Conservation (phyloP, 495 filamentous ascomycete genomes). For the Daldinia loculata region DNA sequence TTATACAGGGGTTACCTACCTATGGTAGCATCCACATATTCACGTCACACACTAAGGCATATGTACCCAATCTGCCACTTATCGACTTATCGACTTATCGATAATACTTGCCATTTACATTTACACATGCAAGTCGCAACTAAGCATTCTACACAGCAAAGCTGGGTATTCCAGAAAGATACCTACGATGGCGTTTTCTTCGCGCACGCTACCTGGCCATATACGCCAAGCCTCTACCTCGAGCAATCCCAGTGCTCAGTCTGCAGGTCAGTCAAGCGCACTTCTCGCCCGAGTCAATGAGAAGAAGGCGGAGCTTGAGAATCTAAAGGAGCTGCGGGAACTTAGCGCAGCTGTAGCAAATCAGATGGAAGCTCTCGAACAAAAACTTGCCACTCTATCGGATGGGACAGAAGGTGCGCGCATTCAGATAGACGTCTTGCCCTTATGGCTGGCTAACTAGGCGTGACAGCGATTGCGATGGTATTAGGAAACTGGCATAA, state of each 20-base stretch:
- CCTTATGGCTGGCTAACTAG: constrained; percentile 4
- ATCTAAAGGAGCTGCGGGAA: constrained; percentile 84
- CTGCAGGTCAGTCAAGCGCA: constrained; percentile 76
- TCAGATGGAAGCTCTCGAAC: constrained; percentile 91
- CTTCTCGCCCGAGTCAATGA: constrained; percentile 88
- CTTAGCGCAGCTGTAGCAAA: constrained; percentile 84
- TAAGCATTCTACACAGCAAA: neutral
- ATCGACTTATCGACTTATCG: constrained; percentile 6
- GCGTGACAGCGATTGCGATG: constrained; percentile 77
- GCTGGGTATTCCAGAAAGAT: neutral
- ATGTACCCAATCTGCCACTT: constrained; percentile 1
- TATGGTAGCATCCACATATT: constrained; percentile 24
- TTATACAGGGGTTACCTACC: constrained; percentile 14
- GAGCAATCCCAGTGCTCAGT: constrained; percentile 50
- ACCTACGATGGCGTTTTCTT: constrained; percentile 45
- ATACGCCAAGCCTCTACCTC: constrained; percentile 66
- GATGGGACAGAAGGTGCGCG: constrained; percentile 88
- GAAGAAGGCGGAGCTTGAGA: constrained; percentile 93
- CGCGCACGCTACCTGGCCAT: constrained; percentile 64
- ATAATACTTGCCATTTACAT: constrained; percentile 16
- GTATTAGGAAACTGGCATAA: constrained; percentile 97
- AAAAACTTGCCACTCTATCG: constrained; percentile 85
- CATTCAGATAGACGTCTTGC: neutral
- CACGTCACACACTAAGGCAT: constrained; percentile 19
- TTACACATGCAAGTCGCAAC: neutral